phyloP scores from a whole-genome alignment of 192 early-diverging fungal species.

The Endogone sp. region DNA sequence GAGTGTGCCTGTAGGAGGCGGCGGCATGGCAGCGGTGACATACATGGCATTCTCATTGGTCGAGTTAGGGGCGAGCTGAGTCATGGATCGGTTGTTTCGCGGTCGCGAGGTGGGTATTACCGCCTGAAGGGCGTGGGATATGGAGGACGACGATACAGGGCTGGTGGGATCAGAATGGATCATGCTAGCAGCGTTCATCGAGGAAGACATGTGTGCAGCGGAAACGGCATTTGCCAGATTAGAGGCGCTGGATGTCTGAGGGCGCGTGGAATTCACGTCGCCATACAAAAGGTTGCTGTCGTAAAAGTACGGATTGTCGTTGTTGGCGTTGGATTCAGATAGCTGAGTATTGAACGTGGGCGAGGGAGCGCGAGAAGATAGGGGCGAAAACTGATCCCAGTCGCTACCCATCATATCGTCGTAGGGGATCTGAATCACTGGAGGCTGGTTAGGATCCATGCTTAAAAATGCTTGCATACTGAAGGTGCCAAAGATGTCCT shows the following conservation, averaged over 20 bases:
- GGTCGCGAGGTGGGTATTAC: not conserved
- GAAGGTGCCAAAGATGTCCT: conserved; percentile 29
- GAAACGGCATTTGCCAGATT: not conserved
- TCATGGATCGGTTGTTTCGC: not conserved
- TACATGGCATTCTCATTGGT: conserved; percentile 8
- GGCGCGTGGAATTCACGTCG: not conserved
- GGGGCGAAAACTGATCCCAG: not conserved
- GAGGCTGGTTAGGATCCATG: conserved; percentile 13
- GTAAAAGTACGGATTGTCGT: not conserved
- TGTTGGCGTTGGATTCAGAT: not conserved
- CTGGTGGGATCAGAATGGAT: not conserved
- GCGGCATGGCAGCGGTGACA: conserved; percentile 19
- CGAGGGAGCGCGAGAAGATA: not conserved
- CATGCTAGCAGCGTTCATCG: not conserved
- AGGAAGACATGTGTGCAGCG: not conserved
- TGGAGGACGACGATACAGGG: not conserved
- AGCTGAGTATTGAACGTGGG: not conserved
- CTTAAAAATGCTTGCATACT: conserved; percentile 22
- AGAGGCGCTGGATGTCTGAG: not conserved
- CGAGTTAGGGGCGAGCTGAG: not conserved
- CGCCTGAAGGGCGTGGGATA: not conserved
- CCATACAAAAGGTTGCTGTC: not conserved
- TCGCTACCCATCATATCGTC: conserved; percentile 3
- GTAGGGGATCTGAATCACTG: conserved; percentile 3
- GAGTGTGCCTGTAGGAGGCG: conserved; percentile 14